These are phyloP conservation scores for Coemansia sp. DNA, from an alignment of 192 early-diverging fungal genomes.

Conservation along the genomic window DNA sequence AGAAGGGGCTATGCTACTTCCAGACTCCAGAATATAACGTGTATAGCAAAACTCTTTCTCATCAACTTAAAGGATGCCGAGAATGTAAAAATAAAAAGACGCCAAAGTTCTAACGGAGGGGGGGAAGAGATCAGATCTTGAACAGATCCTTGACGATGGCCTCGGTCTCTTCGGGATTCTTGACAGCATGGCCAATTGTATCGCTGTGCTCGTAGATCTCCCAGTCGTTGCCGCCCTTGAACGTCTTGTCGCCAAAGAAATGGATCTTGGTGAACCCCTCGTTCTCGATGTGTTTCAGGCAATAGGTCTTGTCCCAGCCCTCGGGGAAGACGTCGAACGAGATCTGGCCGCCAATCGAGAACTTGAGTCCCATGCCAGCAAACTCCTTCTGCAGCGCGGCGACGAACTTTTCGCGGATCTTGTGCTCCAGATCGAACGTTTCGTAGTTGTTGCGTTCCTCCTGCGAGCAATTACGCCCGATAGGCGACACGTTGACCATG, in stretches of 20 bases:
- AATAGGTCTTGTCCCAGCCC: conserved; percentile 99
- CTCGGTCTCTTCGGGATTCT: conserved; percentile 79
- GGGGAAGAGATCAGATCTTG: conserved; percentile 17
- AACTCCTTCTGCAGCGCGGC: conserved; percentile 78
- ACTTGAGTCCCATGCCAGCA: conserved; percentile 81
- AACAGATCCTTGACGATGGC: conserved; percentile 80
- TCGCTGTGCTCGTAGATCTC: conserved; percentile 86
- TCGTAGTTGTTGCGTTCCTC: conserved; percentile 92
- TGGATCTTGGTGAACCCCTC: conserved; percentile 90
- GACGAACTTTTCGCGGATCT: conserved; percentile 86
- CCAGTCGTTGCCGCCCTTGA: conserved; percentile 96
- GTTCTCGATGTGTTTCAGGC: conserved; percentile 81
- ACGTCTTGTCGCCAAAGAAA: conserved; percentile 99
- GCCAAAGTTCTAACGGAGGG: no score
- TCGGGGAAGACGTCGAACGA: conserved; percentile 98
- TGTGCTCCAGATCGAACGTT: conserved; percentile 80
- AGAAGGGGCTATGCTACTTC: neutral
- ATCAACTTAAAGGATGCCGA: neutral
- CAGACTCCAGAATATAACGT: neutral
- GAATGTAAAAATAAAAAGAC: neutral
- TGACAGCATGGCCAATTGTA: conserved; percentile 85
- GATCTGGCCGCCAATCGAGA: conserved; percentile 98
- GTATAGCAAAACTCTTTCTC: neutral
- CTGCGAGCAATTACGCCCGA: conserved; percentile 91
- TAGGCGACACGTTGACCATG: conserved; percentile 98